Base-by-base conservation (phyloP, 225 moss, liverwort and hornwort species). In the Pleurozium schreberi region DNA sequence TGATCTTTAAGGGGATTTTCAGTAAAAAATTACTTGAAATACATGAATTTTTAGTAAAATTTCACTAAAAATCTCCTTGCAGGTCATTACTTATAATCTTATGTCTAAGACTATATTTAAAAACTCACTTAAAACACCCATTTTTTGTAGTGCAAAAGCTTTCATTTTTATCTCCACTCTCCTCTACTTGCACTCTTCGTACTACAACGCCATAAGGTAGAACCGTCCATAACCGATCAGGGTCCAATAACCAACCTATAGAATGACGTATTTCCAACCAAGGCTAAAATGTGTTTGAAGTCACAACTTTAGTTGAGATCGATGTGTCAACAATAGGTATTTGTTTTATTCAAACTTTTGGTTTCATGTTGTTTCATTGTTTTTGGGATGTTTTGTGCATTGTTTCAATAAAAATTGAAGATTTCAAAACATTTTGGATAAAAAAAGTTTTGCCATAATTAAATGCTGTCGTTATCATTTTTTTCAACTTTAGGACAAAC, bases 401-500 rank as follows among this genome's bases (percentile, higher is more conserved):
- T n/a, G 1, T 25, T 25, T 69, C 3, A 69, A 0, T 69, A 8
- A 5, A 14, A 25, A n/a, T 14, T 69, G 26, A 42, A 26, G 69
- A 70, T 8, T 70, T 70, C 1, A 1, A 70, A 26, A 42, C 42
- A 25, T 14, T 14, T 8, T 26, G 9, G 42, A 14, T 4, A 0
- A 70, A 70, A 8, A 40, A 25, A 11, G 5, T 12, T 21, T 70
- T 26, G 25, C 42, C 5, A 12, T 26, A 5, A 69, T 0, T 14
- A 26, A 14, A 42, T 70, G 12, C n/a, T 70, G 14, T 42, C 1
- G 2, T 68, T 8, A 14, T 42, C 14, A 15, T 42, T 14, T 42
- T 7, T n/a, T 12, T n/a, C 1, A 22, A 1, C 13, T n/a, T n/a
- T 13, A 68, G 2, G 4, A 6, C 22, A 0, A 22, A 22, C 1